Evolutionary conservation across 768 basidiomycete genomes (phyloP).

Genomic region (Dioszegia crocea): DNA sequence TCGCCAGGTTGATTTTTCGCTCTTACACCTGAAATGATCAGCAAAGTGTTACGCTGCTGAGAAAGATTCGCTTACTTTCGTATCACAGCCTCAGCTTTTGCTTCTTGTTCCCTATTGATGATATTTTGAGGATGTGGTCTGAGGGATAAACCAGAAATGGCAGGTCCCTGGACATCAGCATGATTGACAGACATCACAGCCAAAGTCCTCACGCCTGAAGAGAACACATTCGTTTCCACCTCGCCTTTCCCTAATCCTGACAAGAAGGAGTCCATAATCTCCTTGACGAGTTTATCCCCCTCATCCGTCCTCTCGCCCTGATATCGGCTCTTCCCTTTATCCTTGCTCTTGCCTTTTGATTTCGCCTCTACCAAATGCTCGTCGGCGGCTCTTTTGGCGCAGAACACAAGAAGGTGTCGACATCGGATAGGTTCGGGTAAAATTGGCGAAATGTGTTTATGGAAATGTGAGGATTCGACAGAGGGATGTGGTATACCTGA

Average conservation of each 20-base stretch:
- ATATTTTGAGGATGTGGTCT: slow-evolving; percentile 44
- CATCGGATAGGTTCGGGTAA: slow-evolving; percentile 45
- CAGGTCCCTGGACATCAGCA: not conserved
- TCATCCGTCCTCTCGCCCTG: slow-evolving; percentile 27
- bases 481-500: slow-evolving; percentile 43
- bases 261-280: slow-evolving; percentile 46
- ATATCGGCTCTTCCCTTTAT: slow-evolving; percentile 12
- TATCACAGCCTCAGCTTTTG: slow-evolving; percentile 26
- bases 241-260: slow-evolving; percentile 31
- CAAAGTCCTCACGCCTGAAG: slow-evolving; percentile 1
- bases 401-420: slow-evolving; percentile 42
- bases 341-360: slow-evolving; percentile 26
- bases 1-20: slow-evolving; percentile 35
- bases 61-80: slow-evolving; percentile 30
- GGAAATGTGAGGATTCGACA: slow-evolving; percentile 34
- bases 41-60: not conserved
- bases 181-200: not conserved
- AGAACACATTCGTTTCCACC: slow-evolving; percentile 46
- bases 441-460: slow-evolving; percentile 40
- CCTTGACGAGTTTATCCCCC: slow-evolving; percentile 41
- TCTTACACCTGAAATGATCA: slow-evolving; percentile 24
- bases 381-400: slow-evolving; percentile 37
- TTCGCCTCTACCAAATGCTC: slow-evolving; percentile 2
- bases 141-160: slow-evolving; percentile 18
- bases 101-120: slow-evolving; percentile 34